Conservation (phyloP, 2,329 filamentous ascomycete species). For the Scleromitrula shiraiana region DNA sequence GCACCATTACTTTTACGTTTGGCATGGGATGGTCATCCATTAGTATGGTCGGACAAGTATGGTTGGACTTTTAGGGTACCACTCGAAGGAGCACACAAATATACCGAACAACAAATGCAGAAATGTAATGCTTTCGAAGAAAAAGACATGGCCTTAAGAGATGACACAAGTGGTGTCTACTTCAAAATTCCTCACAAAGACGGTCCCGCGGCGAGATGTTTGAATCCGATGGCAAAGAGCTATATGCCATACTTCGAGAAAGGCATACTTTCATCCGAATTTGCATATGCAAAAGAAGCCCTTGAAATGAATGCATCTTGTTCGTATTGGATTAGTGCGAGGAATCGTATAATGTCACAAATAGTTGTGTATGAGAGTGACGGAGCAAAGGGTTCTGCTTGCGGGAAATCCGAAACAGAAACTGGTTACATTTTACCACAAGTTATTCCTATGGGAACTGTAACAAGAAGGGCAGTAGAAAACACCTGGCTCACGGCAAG, state of each 20-base stretch:
- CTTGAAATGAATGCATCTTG: conserved; percentile 98
- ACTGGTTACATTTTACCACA: conserved; percentile 89
- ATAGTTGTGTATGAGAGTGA: conserved; percentile 85
- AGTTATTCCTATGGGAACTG: conserved; percentile 95
- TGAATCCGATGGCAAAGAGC: conserved; percentile 81
- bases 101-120: conserved; percentile 62
- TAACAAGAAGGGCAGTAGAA: conserved; percentile 88
- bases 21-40: conserved; percentile 79
- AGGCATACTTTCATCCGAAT: conserved; percentile 80
- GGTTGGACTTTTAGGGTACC: conserved; percentile 89
- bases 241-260: conserved; percentile 90
- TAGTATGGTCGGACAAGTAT: conserved; percentile 88
- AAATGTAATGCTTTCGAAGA: conserved; percentile 73
- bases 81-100: conserved; percentile 51
- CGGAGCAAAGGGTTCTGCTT: conserved; percentile 25
- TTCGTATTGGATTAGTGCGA: conserved; percentile 97
- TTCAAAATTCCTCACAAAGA: conserved; percentile 97
- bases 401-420: conserved; percentile 16
- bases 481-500: conserved; percentile 98
- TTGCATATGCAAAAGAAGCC: conserved; percentile 83
- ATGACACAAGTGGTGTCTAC: conserved; percentile 61
- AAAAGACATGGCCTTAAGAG: conserved; percentile 52
- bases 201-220: conserved; percentile 75
- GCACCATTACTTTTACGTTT: conserved; percentile 78
- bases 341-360: conserved; percentile 88